These are phyloP conservation scores for Phytophthora multivora DNA, from an alignment of 352 stramenopile genomes.

Conservation along the genomic window DNA sequence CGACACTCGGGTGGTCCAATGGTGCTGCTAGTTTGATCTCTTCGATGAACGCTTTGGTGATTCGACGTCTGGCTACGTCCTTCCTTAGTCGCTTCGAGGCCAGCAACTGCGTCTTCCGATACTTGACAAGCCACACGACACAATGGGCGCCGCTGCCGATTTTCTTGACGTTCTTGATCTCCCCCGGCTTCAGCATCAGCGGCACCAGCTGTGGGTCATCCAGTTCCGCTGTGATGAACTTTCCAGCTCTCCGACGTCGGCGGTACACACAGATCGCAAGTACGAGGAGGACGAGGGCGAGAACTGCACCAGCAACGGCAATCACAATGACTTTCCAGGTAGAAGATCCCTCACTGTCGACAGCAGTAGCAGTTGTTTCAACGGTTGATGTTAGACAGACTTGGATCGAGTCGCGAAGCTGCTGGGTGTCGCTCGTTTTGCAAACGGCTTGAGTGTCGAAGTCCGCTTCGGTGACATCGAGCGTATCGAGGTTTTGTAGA, in stretches of 20 bases:
- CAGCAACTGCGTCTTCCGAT: conserved; percentile 40
- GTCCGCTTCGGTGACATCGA: conserved; percentile 28
- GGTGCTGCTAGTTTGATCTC: conserved; percentile 58
- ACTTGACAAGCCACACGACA: conserved; percentile 48
- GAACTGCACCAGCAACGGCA: conserved; percentile 5
- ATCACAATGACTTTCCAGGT: conserved; percentile 18
- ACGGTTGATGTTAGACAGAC: conserved; percentile 28
- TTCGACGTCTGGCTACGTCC: conserved; percentile 35
- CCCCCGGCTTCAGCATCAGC: conserved; percentile 43
- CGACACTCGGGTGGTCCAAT: conserved; percentile 53
- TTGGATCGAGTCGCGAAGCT: conserved; percentile 27
- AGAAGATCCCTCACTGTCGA: background rate
- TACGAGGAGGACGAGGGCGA: conserved; percentile 8
- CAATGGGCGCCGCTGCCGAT: conserved; percentile 35
- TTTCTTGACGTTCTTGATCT: conserved; percentile 48
- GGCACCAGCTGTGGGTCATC: conserved; percentile 41
- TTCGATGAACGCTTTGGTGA: conserved; percentile 46
- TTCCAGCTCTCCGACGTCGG: conserved; percentile 26
- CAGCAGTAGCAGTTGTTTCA: conserved; percentile 9
- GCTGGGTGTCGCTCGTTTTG: conserved; percentile 35
- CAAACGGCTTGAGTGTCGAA: conserved; percentile 34
- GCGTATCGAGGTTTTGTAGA: conserved; percentile 39
- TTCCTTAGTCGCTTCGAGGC: conserved; percentile 50
- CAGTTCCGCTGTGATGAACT: conserved; percentile 35
- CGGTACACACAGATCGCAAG: conserved; percentile 16